Evolutionary conservation across 106 monocot species (phyloP), one percentile per base, ranked within the genome.

Genomic region (Posidonia australis): DNA sequence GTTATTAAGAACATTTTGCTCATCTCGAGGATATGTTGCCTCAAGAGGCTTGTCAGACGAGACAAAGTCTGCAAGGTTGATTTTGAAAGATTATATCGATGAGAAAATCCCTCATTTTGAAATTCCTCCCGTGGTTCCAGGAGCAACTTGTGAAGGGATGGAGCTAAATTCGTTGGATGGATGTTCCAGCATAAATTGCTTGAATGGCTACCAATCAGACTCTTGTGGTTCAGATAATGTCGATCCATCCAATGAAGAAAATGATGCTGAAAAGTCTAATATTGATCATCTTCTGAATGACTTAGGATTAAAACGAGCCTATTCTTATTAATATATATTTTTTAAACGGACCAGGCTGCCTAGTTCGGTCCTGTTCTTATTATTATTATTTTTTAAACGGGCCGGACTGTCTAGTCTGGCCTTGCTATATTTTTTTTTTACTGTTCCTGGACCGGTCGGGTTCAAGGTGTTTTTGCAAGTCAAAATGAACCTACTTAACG

Each of bases 81-180:
- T 96, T 41, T 47, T 96, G 52, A 96, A 90, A 60, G 94, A 96
- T 81, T 96, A 79, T 14, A 76, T 96, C 5, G 86, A 90, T 67
- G 94, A 90, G n/a, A 90, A 87, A 36, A 78, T 96, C 64, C 94
- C 86, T 14, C 94, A 96, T 69, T 90, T 74, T 60, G 80, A 86
- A 62, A 46, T 87, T 59, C 94, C 94, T 64, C 86, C 90, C 17
- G 80, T 11, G 36, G 69, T 20, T 0, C 54, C 21, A 11, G 36
- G 9, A 13, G 17, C 51, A 36, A 36, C 5, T 36, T 36, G 7
- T 36, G 7, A 36, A 36, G 7, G 7, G 36, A 7, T 7, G 2
- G 36, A 36, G 36, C 36, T 36, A 36, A 36, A 36, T 36, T 2
- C 36, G 7, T 7, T 36, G 7, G 36, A 36, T 36, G 36, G 36